Conservation (phyloP, 495 filamentous ascomycete genomes). For the Xylaria cubensis region DNA sequence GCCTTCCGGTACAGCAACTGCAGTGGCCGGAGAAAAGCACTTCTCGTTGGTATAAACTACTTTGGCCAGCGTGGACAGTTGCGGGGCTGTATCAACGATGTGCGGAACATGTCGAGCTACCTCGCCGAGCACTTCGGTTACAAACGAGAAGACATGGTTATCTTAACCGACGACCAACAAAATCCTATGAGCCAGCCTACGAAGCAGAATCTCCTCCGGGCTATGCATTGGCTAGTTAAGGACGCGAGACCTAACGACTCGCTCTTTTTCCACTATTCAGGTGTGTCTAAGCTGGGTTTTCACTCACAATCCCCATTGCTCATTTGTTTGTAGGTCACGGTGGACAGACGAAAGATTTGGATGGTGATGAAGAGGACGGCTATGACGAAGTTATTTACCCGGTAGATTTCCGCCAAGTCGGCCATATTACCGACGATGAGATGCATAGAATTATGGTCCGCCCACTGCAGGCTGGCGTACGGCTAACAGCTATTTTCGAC, state of each 20-base stretch:
- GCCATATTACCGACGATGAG: constrained; percentile 97
- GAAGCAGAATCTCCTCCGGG: constrained; percentile 92
- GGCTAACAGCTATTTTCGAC: constrained; percentile 97
- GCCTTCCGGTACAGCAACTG: constrained; percentile 92
- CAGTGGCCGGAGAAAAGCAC: constrained; percentile 87
- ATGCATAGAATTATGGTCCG: constrained; percentile 98
- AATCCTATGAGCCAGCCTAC: constrained; percentile 97
- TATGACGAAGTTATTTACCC: constrained; percentile 99
- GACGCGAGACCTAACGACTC: constrained; percentile 94
- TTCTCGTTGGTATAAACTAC: constrained; percentile 98
- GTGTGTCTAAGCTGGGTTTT: constrained; percentile 53
- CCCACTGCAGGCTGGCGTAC: constrained; percentile 80
- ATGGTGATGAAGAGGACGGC: constrained; percentile 93
- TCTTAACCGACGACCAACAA: constrained; percentile 95
- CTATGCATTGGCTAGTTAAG: constrained; percentile 99
- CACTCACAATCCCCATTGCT: constrained; percentile 5
- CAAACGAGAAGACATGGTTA: constrained; percentile 96
- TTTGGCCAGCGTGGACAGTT: constrained; percentile 92
- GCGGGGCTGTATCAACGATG: constrained; percentile 96
- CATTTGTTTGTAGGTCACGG: constrained; percentile 72
- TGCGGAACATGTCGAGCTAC: constrained; percentile 95
- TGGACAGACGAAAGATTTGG: constrained; percentile 93
- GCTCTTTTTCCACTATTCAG: constrained; percentile 98
- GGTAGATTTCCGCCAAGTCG: constrained; percentile 87
- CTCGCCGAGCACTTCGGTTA: constrained; percentile 92